Conservation (phyloP, 768 basidiomycete genomes). For the Russula griseocarnosa region DNA sequence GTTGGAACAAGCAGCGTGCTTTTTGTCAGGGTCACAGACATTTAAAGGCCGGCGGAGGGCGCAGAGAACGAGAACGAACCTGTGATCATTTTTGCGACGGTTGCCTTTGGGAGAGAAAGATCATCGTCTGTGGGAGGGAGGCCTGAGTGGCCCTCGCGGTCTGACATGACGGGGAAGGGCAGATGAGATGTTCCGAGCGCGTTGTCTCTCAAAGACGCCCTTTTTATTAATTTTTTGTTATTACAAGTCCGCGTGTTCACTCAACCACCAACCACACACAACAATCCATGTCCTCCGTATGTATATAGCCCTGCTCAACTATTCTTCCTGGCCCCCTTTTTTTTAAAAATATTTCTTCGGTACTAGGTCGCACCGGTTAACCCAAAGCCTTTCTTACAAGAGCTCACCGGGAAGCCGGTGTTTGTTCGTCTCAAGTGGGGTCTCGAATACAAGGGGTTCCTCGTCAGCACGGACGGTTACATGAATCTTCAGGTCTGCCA, state of each 20-base stretch:
- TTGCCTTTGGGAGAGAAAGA: slow-evolving; percentile 92
- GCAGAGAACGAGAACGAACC: slow-evolving; percentile 47
- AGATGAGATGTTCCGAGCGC: not conserved
- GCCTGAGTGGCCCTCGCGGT: slow-evolving; percentile 74
- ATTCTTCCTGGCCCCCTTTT: not conserved
- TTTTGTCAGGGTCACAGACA: slow-evolving; percentile 17
- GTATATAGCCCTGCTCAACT: slow-evolving; percentile 32
- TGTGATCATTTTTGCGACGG: slow-evolving; percentile 93
- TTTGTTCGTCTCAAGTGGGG: slow-evolving; percentile 98
- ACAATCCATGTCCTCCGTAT: slow-evolving; percentile 63
- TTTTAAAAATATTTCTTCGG: not conserved
- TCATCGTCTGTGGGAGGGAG: slow-evolving; percentile 80
- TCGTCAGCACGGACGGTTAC: slow-evolving; percentile 97
- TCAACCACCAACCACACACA: too few species aligned
- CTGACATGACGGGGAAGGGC: slow-evolving; percentile 62
- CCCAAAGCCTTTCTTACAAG: slow-evolving; percentile 98
- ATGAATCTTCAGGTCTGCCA: slow-evolving; percentile 93
- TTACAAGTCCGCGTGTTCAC: slow-evolving; percentile 40
- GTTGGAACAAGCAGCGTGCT: not conserved
- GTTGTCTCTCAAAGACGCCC: not conserved
- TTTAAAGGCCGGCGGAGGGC: slow-evolving; percentile 8
- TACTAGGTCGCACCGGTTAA: slow-evolving; percentile 93
- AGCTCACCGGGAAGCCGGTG: slow-evolving; percentile 95
- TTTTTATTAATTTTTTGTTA: slow-evolving; percentile 24
- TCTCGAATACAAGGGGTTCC: slow-evolving; percentile 96